A percentile compares a stretch with the other conserved stretches of the same genome.
These are phyloP conservation scores for Coix lacrymajobi DNA, from an alignment of 176 grass and related monocot genomes.

Conservation along the genomic window DNA sequence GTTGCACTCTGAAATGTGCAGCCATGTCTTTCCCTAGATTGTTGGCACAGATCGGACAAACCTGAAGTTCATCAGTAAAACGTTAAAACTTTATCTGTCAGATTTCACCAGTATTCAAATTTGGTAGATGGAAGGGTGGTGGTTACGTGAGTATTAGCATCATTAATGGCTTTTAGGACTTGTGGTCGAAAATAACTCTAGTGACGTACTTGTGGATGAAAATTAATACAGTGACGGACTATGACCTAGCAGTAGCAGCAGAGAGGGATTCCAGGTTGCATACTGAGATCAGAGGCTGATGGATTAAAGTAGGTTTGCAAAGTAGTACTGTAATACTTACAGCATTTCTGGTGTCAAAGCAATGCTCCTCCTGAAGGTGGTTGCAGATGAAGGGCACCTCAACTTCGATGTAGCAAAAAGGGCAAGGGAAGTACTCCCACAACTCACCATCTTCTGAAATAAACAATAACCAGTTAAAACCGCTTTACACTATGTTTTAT, in stretches of 20 bases:
- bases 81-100: not conserved
- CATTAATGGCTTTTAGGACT: not conserved
- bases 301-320: not conserved
- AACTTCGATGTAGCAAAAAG: constrained; percentile 82
- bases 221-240: not conserved
- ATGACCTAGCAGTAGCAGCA: not conserved
- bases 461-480: not conserved
- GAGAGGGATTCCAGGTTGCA: not conserved
- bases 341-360: constrained; percentile 76
- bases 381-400: constrained; percentile 66
- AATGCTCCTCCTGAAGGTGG: constrained; percentile 91
- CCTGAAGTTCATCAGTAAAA: constrained; percentile 32
- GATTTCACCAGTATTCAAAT: not conserved
- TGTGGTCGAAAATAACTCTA: not conserved
- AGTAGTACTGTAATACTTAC: constrained; percentile 31
- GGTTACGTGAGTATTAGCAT: too few relatives aligned
- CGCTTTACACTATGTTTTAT: not conserved
- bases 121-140: not conserved
- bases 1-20: constrained; percentile 60
- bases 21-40: constrained; percentile 75
- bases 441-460: constrained; percentile 55
- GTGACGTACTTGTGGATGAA: not conserved
- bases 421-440: constrained; percentile 88
- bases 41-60: constrained; percentile 73
- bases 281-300: not conserved